A percentile compares a stretch with the other conserved stretches of the same genome.
Conservation (phyloP, 441 rosid genomes). For the Croton laevigatus region DNA sequence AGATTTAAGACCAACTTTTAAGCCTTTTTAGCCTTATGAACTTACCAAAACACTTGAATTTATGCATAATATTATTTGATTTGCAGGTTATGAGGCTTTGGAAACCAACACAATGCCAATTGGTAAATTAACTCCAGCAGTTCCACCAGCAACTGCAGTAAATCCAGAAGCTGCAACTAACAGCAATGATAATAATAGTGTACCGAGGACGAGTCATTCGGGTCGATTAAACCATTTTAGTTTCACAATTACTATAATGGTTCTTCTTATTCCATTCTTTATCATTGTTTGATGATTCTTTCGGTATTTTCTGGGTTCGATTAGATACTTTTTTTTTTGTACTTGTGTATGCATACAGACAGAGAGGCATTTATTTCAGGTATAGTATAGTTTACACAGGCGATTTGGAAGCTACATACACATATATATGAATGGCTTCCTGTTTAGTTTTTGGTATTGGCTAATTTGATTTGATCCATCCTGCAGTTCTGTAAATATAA, state of each 20-base stretch:
- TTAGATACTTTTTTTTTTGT: background rate
- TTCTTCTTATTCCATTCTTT: slow-evolving; percentile 34
- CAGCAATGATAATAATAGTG: slow-evolving; percentile 18
- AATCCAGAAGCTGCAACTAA: slow-evolving; percentile 63
- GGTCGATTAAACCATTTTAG: slow-evolving; percentile 20
- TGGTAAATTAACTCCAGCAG: slow-evolving; percentile 34
- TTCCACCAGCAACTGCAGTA: slow-evolving; percentile 55
- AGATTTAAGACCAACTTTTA: no score
- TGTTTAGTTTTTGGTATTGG: slow-evolving; percentile 1
- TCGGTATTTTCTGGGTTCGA: background rate
- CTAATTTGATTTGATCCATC: slow-evolving; percentile 13
- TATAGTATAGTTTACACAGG: slow-evolving; percentile 9
- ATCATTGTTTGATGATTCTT: slow-evolving; percentile 29
- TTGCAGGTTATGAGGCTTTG: slow-evolving; percentile 41
- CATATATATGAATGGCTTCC: slow-evolving; percentile 8
- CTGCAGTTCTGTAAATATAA: slow-evolving; percentile 27
- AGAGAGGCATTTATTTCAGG: slow-evolving; percentile 17
- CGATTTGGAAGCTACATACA: slow-evolving; percentile 18
- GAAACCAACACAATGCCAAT: slow-evolving; percentile 41
- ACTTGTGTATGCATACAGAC: slow-evolving; percentile 7
- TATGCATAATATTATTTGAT: background rate
- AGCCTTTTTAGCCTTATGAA: background rate
- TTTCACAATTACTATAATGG: slow-evolving; percentile 16
- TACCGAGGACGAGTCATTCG: slow-evolving; percentile 31
- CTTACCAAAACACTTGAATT: background rate